Base-by-base conservation (phyloP, 805 yeast species). In the Saturnispora hagleri region DNA sequence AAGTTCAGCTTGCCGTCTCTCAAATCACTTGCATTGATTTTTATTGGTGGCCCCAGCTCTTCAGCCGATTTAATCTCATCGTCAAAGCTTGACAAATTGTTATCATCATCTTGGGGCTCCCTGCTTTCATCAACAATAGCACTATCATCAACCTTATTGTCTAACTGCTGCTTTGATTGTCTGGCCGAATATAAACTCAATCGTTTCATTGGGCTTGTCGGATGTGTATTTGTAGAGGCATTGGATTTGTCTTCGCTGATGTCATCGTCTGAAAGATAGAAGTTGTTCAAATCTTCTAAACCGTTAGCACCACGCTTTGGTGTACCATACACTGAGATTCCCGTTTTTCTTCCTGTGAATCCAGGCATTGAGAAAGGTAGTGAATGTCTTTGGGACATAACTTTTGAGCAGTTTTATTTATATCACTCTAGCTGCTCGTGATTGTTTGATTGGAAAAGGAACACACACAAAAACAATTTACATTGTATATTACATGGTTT, bases 221-320 rank as follows among this genome's bases (percentile, higher is more conserved):
- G 51, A 8, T 42, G 46, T 17, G 13, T 15, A 31, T 13, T 17
- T 8, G 17, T 31, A 9, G 38, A 22, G 10, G 26, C 17, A 20
- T 28, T 28, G 18, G 17, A 17, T 7, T 38, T n/a, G 17, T 35
- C 34, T 12, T 48, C 47, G 24, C 60, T 64, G 26, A 66, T 70
- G 18, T 76, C 81, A 48, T 80, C 85, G 45, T 72, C 73, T 50
- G 69, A 65, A 12, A 67, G 58, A 50, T 83, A 84, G 63, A 83
- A 84, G 51, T 82, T 89, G 56, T 81, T 82, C 15, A 84, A 62
- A 58, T 81, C 84, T 58, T 84, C 90, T 78, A 84, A 76, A 27
- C 83, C 79, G 58, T 80, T 75, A 47, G 73, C 73, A 62, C 83
- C 86, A 57, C 76, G 74, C 43, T 69, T 69, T 33, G 83, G 68